Conservation (phyloP, 306 rosid species). For the Delonix regia region DNA sequence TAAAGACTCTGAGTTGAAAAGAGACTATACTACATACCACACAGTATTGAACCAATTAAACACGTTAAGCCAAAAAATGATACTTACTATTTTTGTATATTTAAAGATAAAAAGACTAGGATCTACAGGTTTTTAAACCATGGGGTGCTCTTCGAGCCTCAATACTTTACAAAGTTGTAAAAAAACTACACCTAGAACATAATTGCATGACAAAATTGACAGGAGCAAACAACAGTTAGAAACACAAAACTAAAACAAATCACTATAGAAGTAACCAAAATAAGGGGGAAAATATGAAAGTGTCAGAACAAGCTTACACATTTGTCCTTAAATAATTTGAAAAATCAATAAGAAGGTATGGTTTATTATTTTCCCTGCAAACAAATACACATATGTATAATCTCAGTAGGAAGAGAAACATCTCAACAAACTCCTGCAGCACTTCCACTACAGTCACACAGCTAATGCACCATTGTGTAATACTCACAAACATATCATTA, state of each 20-base stretch:
- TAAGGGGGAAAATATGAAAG: background rate
- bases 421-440: background rate
- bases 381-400: slow-evolving; percentile 3
- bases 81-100: slow-evolving; percentile 70
- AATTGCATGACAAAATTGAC: slow-evolving; percentile 51
- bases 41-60: slow-evolving; percentile 7
- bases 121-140: slow-evolving; percentile 75
- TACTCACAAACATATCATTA: background rate
- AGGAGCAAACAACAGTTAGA: slow-evolving; percentile 34
- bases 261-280: slow-evolving; percentile 3
- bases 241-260: slow-evolving; percentile 23
- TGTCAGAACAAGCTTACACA: slow-evolving; percentile 50
- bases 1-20: background rate
- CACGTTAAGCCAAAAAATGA: slow-evolving; percentile 15
- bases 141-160: slow-evolving; percentile 69
- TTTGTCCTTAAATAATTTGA: slow-evolving; percentile 63
- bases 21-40: background rate
- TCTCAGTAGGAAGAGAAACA: slow-evolving; percentile 22
- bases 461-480: slow-evolving; percentile 1
- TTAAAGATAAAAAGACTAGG: slow-evolving; percentile 75
- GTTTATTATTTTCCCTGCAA: slow-evolving; percentile 63
- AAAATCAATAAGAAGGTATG: slow-evolving; percentile 90
- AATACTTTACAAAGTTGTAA: slow-evolving; percentile 80
- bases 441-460: background rate
- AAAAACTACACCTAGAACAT: slow-evolving; percentile 75